phyloP scores from a whole-genome alignment of 805 yeast species.

The Yamadazyma endophytica region DNA sequence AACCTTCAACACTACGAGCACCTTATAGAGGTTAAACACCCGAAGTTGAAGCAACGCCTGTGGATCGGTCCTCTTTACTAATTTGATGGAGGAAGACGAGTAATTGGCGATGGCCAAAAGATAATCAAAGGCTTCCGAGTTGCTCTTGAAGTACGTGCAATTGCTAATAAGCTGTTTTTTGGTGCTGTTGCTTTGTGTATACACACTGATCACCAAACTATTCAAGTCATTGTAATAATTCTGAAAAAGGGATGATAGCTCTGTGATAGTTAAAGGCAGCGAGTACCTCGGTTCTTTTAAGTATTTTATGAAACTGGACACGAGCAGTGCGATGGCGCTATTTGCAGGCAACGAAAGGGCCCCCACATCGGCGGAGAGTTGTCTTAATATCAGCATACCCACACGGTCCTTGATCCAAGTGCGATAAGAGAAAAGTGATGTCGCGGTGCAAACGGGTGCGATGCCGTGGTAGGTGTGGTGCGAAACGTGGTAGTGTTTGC shows the following conservation, averaged over 20 bases:
- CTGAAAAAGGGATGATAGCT: conserved; percentile 29
- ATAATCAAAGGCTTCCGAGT: conserved; percentile 34
- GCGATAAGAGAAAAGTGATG: too few species aligned
- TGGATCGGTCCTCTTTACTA: conserved; percentile 32
- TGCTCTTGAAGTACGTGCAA: conserved; percentile 22
- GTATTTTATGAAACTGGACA: conserved; percentile 19
- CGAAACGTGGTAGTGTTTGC: too few species aligned
- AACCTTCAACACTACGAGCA: conserved; percentile 26
- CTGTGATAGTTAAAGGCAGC: conserved; percentile 33
- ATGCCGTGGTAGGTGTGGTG: too few species aligned
- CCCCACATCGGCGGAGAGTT: neutral
- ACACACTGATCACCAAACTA: conserved; percentile 26
- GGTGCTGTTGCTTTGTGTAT: conserved; percentile 34
- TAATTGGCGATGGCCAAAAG: conserved; percentile 39
- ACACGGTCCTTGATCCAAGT: too few species aligned
- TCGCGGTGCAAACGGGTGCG: too few species aligned
- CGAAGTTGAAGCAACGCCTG: conserved; percentile 36
- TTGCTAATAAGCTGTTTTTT: conserved; percentile 34
- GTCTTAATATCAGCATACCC: too few species aligned
- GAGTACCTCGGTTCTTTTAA: conserved; percentile 42
- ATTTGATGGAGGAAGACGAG: conserved; percentile 30
- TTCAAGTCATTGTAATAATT: conserved; percentile 36
- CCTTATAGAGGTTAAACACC: conserved; percentile 38
- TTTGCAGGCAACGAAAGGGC: too few species aligned
- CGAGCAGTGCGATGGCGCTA: too few species aligned